These are phyloP conservation scores for Meredithiella fracta DNA, from an alignment of 2,329 filamentous ascomycete species.

Conservation along the genomic window DNA sequence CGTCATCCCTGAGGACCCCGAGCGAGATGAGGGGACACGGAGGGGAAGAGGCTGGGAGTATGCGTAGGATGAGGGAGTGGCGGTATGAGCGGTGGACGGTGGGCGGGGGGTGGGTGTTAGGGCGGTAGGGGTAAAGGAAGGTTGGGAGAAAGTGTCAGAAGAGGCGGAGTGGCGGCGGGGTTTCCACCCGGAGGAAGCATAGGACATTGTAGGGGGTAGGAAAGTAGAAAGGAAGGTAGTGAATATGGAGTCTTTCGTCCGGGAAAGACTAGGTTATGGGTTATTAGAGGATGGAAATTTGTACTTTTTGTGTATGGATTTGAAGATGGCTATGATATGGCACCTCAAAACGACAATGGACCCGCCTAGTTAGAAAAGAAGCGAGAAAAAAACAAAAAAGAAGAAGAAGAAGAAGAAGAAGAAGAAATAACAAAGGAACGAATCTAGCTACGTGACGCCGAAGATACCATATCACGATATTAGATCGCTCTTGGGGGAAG, in stretches of 20 bases:
- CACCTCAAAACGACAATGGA: no score
- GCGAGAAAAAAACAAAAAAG: no score
- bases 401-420: no score
- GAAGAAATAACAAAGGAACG: no score
- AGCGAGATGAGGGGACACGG: conserved; percentile 5
- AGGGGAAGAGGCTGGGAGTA: not conserved
- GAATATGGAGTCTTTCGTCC: not conserved
- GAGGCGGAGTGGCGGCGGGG: not conserved
- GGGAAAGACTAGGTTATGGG: not conserved
- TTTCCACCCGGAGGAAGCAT: not conserved
- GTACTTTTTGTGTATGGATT: no score
- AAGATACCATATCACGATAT: no score
- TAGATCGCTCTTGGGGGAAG: not conserved
- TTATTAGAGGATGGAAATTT: no score
- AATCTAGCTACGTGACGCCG: no score
- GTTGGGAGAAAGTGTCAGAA: not conserved
- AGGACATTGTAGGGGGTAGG: not conserved
- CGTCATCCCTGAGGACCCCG: not conserved
- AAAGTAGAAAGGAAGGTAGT: not conserved
- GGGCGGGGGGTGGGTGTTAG: not conserved
- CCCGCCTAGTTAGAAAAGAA: no score
- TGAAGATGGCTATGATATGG: no score
- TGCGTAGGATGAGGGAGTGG: not conserved
- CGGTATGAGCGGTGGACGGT: not conserved
- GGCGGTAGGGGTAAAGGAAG: not conserved